Conservation (phyloP, 805 yeast genomes). For the Zygoascus flipseniorum region DNA sequence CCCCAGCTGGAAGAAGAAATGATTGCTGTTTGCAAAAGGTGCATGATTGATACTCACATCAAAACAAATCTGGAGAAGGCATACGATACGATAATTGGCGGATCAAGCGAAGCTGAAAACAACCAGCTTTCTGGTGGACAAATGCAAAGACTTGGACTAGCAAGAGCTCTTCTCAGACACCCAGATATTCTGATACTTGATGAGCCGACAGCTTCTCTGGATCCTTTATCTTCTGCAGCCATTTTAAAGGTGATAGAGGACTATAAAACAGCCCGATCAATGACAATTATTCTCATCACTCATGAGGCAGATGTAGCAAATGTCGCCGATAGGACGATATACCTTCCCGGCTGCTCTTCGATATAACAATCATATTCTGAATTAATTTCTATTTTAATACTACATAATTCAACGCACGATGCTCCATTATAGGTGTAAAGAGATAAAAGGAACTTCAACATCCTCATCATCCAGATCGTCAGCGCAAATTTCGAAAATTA, state of each 20-base stretch:
- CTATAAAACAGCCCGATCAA: slow-evolving; percentile 29
- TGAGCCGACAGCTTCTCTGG: slow-evolving; percentile 87
- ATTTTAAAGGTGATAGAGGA: slow-evolving; percentile 44
- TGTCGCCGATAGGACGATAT: slow-evolving; percentile 38
- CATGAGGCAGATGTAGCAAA: slow-evolving; percentile 65
- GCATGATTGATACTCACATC: slow-evolving; percentile 50
- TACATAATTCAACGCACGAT: neutral
- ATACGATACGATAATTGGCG: slow-evolving; percentile 51
- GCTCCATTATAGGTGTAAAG: slow-evolving; percentile 40
- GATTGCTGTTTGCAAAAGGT: slow-evolving; percentile 31
- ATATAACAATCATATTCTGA: neutral
- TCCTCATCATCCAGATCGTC: slow-evolving; percentile 92
- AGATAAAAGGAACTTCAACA: slow-evolving; percentile 86
- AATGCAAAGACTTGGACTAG: slow-evolving; percentile 74
- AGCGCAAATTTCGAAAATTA: slow-evolving; percentile 84
- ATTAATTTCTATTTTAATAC: neutral
- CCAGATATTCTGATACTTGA: slow-evolving; percentile 66
- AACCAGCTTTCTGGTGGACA: slow-evolving; percentile 80
- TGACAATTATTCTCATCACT: slow-evolving; percentile 56
- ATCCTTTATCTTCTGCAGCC: slow-evolving; percentile 45
- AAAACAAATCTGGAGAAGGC: slow-evolving; percentile 43
- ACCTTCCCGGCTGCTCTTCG: neutral
- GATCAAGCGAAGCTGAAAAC: slow-evolving; percentile 28
- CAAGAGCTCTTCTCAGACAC: slow-evolving; percentile 63
- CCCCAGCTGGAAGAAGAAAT: slow-evolving; percentile 21